Evolutionary conservation across 768 basidiomycete species (phyloP).

Genomic region (Mycena polygramma): DNA sequence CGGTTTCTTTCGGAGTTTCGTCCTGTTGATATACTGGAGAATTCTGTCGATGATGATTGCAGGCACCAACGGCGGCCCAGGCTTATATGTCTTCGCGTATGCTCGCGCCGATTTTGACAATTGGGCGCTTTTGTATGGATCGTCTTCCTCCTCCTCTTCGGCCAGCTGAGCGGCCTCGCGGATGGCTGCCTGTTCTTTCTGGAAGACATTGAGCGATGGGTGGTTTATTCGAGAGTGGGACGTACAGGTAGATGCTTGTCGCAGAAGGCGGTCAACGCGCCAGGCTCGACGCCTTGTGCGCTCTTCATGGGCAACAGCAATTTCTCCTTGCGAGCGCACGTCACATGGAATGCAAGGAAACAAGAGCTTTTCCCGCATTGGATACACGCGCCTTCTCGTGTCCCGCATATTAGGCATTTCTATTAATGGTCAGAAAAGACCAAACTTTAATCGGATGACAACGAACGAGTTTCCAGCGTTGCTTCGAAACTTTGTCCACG

Average conservation of each 20-base stretch:
- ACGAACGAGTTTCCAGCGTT: constrained; percentile 93
- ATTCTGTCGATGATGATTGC: constrained; percentile 86
- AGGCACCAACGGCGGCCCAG: constrained; percentile 94
- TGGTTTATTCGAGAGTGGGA: not conserved
- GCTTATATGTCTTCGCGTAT: constrained; percentile 92
- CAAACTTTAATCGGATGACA: not conserved
- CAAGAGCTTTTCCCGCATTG: constrained; percentile 94
- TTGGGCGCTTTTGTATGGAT: constrained; percentile 54
- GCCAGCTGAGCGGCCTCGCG: constrained; percentile 68
- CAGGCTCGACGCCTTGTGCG: constrained; percentile 79
- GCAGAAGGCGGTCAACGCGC: constrained; percentile 84
- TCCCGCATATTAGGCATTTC: constrained; percentile 64
- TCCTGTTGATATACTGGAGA: constrained; percentile 75
- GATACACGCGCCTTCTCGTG: constrained; percentile 86
- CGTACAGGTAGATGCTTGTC: constrained; percentile 92
- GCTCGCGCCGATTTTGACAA: constrained; percentile 87
- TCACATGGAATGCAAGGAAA: constrained; percentile 94
- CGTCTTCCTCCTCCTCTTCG: constrained; percentile 60
- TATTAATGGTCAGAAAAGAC: constrained; percentile 36
- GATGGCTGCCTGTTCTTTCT: constrained; percentile 80
- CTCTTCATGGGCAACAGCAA: constrained; percentile 90
- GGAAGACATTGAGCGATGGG: constrained; percentile 15
- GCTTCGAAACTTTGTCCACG: constrained; percentile 88
- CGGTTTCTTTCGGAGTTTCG: constrained; percentile 79
- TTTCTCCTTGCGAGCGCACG: constrained; percentile 91